Conservation (phyloP, 2,329 filamentous ascomycete genomes). For the Lecanicillium sp. region DNA sequence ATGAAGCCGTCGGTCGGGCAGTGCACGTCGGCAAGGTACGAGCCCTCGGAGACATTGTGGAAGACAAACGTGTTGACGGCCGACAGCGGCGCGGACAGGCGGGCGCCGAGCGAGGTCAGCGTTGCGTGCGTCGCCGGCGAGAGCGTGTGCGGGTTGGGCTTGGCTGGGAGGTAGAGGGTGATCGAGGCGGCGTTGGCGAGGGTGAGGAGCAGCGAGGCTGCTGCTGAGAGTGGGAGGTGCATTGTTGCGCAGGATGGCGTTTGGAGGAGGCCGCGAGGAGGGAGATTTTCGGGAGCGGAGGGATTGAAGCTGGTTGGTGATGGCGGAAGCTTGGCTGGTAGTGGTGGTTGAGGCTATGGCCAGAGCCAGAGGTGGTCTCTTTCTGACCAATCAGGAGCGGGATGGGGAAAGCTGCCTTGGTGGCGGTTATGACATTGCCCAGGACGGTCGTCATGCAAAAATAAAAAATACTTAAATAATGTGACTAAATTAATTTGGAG, state of each 20-base stretch:
- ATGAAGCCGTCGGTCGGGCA: slow-evolving; percentile 67
- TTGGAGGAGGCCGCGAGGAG: too few species aligned
- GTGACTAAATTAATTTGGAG: too few species aligned
- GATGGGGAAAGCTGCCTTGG: too few species aligned
- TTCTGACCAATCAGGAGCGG: too few species aligned
- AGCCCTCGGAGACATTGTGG: slow-evolving; percentile 59
- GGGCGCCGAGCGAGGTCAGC: slow-evolving; percentile 33
- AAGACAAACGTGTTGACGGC: slow-evolving; percentile 68
- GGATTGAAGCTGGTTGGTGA: too few species aligned
- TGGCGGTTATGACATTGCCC: too few species aligned
- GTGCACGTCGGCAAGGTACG: slow-evolving; percentile 78
- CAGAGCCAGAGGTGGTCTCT: too few species aligned
- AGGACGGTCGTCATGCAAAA: too few species aligned
- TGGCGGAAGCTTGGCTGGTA: too few species aligned
- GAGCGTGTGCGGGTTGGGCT: slow-evolving; percentile 43
- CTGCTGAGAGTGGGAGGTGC: slow-evolving; percentile 22
- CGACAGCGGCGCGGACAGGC: slow-evolving; percentile 54
- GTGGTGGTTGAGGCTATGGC: too few species aligned
- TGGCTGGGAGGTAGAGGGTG: slow-evolving; percentile 34
- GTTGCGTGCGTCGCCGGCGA: slow-evolving; percentile 62
- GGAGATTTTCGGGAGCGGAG: too few species aligned
- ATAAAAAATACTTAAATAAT: too few species aligned
- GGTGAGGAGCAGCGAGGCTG: slow-evolving; percentile 25
- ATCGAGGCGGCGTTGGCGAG: slow-evolving; percentile 25
- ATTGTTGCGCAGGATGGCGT: slow-evolving; percentile 16